Percentiles rank a stretch among this genome's conserved stretches.
These are phyloP conservation scores for Exophiala spinifera DNA, from an alignment of 2,329 filamentous ascomycete species.

Conservation along the genomic window DNA sequence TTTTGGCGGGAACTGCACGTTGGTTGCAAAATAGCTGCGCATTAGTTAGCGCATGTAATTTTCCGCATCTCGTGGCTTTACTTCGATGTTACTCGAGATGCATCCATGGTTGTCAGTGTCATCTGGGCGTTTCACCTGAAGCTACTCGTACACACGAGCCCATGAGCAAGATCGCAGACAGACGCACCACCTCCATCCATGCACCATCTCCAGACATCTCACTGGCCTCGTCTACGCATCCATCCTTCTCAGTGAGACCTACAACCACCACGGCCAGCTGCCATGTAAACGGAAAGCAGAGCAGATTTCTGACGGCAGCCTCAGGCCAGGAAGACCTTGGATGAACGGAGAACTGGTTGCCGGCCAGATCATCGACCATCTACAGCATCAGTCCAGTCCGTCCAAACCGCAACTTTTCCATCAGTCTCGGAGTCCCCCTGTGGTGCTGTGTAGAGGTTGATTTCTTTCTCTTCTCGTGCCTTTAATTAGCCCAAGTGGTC, in stretches of 20 bases:
- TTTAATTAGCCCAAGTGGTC: neutral
- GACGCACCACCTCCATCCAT: neutral
- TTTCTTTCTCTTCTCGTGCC: neutral
- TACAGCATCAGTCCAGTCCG: no score
- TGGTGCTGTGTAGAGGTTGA: no score
- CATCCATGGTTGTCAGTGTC: neutral
- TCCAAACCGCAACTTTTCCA: neutral
- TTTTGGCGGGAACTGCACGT: no score
- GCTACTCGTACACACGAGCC: neutral
- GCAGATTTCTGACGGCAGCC: neutral
- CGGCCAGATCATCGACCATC: neutral
- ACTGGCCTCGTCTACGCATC: neutral
- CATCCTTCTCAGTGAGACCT: neutral
- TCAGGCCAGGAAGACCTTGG: neutral
- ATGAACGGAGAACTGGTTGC: neutral
- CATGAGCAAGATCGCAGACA: neutral
- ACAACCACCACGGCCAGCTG: neutral
- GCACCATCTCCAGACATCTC: neutral
- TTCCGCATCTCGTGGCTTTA: no score
- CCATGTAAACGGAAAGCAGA: neutral
- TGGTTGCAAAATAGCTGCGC: no score
- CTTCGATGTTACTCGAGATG: no score
- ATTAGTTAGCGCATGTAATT: no score
- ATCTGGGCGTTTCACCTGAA: neutral
- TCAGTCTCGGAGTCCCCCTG: neutral